phyloP scores from a whole-genome alignment of 805 yeast species.

The Jamesozyma jinghongensis region DNA sequence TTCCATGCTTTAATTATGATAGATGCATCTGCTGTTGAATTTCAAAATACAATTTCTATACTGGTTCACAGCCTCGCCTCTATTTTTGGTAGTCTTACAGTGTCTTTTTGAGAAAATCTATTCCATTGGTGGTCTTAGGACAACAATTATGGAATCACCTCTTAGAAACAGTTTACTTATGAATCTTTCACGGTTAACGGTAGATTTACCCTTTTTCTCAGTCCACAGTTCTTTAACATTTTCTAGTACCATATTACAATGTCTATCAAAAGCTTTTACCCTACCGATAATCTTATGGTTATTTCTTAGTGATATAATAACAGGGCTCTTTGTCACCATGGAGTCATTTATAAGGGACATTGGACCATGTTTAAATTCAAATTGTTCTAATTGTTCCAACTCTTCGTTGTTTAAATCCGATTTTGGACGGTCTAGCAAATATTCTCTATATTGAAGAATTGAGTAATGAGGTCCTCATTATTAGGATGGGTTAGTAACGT shows the following conservation, averaged over 20 bases:
- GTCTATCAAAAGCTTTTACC: constrained; percentile 93
- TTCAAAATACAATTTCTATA: too few relatives aligned
- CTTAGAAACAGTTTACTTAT: constrained; percentile 83
- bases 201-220: constrained; percentile 62
- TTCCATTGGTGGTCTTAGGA: constrained; percentile 43
- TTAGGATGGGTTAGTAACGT: background rate
- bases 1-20: too few relatives aligned
- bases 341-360: constrained; percentile 81
- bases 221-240: constrained; percentile 78
- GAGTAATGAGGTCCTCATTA: background rate
- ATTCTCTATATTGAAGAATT: constrained; percentile 44
- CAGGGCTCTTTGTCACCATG: constrained; percentile 61
- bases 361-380: constrained; percentile 86
- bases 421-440: constrained; percentile 61
- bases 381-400: constrained; percentile 74
- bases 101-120: too few relatives aligned
- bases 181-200: constrained; percentile 59
- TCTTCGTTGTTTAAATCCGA: constrained; percentile 75
- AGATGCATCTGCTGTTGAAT: too few relatives aligned
- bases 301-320: constrained; percentile 82
- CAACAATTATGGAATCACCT: constrained; percentile 90
- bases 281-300: constrained; percentile 86
- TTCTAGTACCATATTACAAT: constrained; percentile 85
- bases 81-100: too few relatives aligned
- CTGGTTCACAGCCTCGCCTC: too few relatives aligned